Conservation (phyloP, 768 basidiomycete genomes). For the Pisolithus microcarpus region DNA sequence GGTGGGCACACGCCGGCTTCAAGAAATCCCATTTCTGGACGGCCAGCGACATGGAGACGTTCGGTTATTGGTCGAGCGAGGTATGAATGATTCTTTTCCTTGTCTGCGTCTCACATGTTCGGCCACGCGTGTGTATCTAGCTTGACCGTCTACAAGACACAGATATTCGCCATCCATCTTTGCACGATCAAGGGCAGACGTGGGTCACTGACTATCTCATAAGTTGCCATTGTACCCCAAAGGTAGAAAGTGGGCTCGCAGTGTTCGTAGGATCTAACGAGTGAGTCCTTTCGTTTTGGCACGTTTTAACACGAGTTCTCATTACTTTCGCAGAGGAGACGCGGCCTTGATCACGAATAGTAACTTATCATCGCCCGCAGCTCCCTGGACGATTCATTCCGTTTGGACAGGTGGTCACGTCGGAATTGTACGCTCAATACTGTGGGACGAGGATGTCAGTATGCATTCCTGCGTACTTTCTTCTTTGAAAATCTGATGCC, state of each 20-base stretch:
- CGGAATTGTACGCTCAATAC: constrained; percentile 49
- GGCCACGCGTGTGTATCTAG: constrained; percentile 29
- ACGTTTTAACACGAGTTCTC: background rate
- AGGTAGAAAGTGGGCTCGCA: constrained; percentile 28
- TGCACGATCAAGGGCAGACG: constrained; percentile 47
- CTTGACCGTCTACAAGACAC: constrained; percentile 51
- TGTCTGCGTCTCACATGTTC: background rate
- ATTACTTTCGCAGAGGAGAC: constrained; percentile 42
- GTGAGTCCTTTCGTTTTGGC: constrained; percentile 30
- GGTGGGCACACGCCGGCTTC: constrained; percentile 43
- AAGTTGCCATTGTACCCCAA: constrained; percentile 33
- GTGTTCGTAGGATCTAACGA: constrained; percentile 72
- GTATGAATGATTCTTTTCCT: constrained; percentile 28
- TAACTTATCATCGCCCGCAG: constrained; percentile 29
- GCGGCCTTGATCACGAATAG: constrained; percentile 45
- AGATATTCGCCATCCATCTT: constrained; percentile 60
- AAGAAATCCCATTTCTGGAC: constrained; percentile 58
- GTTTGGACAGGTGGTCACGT: constrained; percentile 50
- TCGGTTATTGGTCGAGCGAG: constrained; percentile 76
- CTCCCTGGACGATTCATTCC: constrained; percentile 44
- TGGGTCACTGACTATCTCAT: constrained; percentile 82
- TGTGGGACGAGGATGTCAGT: constrained; percentile 49
- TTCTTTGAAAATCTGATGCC: background rate
- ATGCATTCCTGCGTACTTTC: background rate
- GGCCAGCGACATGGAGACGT: constrained; percentile 91